These are phyloP conservation scores for Fusarium camptoceras DNA, from an alignment of 2,329 filamentous ascomycete species.

Conservation along the genomic window DNA sequence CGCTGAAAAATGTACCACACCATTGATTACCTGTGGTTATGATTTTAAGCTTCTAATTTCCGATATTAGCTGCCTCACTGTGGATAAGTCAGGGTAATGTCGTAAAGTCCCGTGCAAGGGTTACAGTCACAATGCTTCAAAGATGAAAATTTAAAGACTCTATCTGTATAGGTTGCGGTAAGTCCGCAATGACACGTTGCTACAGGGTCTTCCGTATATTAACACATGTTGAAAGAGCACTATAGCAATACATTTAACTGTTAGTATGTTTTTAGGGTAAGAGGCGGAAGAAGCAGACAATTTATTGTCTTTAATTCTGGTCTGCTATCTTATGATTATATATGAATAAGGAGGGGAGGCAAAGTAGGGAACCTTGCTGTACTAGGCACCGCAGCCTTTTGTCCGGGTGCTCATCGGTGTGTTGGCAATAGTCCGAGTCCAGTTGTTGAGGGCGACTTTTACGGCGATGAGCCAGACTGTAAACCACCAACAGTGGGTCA, in stretches of 20 bases:
- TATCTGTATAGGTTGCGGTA: not conserved
- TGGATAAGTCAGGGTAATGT: not conserved
- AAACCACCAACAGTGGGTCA: too few relatives aligned
- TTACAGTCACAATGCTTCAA: not conserved
- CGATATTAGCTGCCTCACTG: not conserved
- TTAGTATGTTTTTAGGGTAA: too few relatives aligned
- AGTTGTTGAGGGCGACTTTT: not conserved
- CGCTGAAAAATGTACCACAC: not conserved
- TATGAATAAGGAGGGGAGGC: accelerated
- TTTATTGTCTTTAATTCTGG: too few relatives aligned
- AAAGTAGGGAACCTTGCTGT: not conserved
- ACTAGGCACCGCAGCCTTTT: not conserved
- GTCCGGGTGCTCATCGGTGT: not conserved
- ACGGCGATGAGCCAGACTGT: too few relatives aligned
- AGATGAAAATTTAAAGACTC: accelerated
- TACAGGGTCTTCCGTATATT: too few relatives aligned
- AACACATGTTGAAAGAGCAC: too few relatives aligned
- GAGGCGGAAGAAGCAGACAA: too few relatives aligned
- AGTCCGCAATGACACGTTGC: too few relatives aligned
- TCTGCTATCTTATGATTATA: too few relatives aligned
- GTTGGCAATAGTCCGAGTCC: not conserved
- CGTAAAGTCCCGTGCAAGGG: not conserved
- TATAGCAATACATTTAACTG: not conserved
- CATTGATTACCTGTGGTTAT: not conserved
- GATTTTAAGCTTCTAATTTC: too few relatives aligned